A percentile compares a stretch with the other conserved stretches of the same genome.
Evolutionary conservation across 495 filamentous ascomycete species (phyloP).

Genomic region (Xylaria intraflava): DNA sequence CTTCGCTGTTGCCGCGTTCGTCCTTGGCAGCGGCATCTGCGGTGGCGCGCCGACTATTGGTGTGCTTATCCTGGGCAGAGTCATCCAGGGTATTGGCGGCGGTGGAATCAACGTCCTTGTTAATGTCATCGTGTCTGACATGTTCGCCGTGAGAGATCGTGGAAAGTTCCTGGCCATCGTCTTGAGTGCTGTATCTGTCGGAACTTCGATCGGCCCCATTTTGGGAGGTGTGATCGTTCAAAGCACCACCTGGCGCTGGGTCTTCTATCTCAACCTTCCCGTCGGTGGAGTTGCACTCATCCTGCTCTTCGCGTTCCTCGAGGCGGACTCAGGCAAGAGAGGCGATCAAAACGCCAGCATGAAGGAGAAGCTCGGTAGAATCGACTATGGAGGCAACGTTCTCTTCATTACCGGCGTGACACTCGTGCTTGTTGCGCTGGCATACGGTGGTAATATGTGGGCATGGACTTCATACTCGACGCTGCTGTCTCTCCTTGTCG

Average conservation of each 20-base stretch:
- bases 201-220: constrained; percentile 59
- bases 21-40: constrained; percentile 35
- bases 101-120: constrained; percentile 67
- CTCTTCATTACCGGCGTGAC: constrained; percentile 4
- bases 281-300: not conserved
- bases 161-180: constrained; percentile 47
- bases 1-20: constrained; percentile 26
- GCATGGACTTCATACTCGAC: constrained; percentile 5
- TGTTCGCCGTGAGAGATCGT: constrained; percentile 61
- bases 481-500: constrained; percentile 7
- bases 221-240: constrained; percentile 57
- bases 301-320: constrained; percentile 4
- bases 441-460: not conserved
- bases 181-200: constrained; percentile 55
- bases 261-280: constrained; percentile 12
- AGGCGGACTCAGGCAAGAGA: not conserved
- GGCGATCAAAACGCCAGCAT: not conserved
- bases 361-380: not conserved
- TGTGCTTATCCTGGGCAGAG: constrained; percentile 67
- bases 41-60: constrained; percentile 24
- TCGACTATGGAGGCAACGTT: constrained; percentile 10
- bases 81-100: constrained; percentile 73
- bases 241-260: constrained; percentile 28
- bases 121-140: constrained; percentile 64
- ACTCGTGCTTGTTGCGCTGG: constrained; percentile 2